Evolutionary conservation across 345 rosid species (phyloP), one percentile per base, ranked within the genome.

Genomic region (Cardiospermum halicacabum): DNA sequence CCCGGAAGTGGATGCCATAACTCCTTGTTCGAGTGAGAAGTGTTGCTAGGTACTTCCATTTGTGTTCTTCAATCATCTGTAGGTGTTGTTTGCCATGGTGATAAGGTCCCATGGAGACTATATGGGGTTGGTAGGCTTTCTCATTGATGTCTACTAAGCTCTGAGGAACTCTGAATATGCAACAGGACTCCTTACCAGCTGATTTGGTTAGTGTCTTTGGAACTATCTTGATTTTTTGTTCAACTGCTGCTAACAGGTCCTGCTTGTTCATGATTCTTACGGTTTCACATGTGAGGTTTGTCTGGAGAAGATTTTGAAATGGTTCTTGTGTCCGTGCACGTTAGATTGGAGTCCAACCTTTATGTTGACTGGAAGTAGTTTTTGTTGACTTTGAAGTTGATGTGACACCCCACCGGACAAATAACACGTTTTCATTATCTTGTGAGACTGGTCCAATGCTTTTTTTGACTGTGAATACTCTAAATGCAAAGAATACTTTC

Each of bases 91-190:
- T 68, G 10, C 77, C 82, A 24, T 74, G 75, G 74, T 77, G 82
- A 24, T 77, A 79, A 3, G 84, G 84, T 0, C 84, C 86, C 1
- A 81, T 82, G 5, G 87, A 80, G 47, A 82, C 74, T 3, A 78
- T 62, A 28, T 73, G 78, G 0, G 85, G 91, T 39, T 73, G 70
- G 45, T 80, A 81, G 1, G 80, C 77, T 36, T 77, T 69, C 21
- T 57, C 34, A 27, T 80, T 75, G 68, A 70, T 67, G 15, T 69
- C 57, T 0, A 54, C 22, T 0, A 80, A 73, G 58, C 74, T 76
- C 39, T 70, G 77, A 31, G 85, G 85, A 34, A 77, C 76, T 65
- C 86, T 68, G 27, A 76, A 84, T 72, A 84, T 81, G 76, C 82
- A 77, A 69, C 82, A 81, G 21, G 76, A 55, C 19, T 34, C 32